These are phyloP conservation scores for Porphyridium purpureum DNA, from an alignment of 23 red algal genomes.

Conservation along the genomic window DNA sequence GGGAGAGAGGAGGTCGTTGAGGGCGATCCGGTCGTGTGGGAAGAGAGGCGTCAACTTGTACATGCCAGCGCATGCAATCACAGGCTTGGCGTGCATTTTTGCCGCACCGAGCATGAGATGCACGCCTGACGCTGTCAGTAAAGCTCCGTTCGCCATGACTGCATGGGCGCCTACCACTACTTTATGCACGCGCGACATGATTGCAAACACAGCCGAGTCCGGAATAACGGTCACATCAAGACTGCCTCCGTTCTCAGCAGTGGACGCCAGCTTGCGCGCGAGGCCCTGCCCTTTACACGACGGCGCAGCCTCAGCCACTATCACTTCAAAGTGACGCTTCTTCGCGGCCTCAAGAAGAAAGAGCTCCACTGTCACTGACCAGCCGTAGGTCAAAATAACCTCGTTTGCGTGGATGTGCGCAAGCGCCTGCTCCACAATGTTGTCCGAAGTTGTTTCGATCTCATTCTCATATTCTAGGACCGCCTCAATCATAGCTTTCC, in stretches of 20 bases:
- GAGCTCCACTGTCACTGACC: constrained; percentile 9
- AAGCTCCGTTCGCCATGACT: constrained; percentile 24
- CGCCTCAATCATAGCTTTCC: no score
- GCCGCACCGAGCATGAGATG: constrained; percentile 6
- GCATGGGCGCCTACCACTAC: constrained; percentile 15
- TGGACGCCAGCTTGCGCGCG: background rate
- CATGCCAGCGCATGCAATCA: constrained; percentile 6
- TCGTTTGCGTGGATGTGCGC: constrained; percentile 23
- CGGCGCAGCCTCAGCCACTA: constrained; percentile 17
- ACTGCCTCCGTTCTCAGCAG: background rate
- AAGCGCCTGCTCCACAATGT: no score
- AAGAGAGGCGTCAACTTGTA: constrained; percentile 16
- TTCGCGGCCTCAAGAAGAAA: constrained; percentile 18
- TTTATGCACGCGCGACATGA: constrained; percentile 43
- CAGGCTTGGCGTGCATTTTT: constrained; percentile 5
- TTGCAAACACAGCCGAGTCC: constrained; percentile 22
- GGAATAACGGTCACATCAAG: constrained; percentile 22
- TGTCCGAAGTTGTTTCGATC: no score
- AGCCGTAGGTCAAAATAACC: constrained; percentile 14
- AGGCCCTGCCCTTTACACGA: constrained; percentile 11
- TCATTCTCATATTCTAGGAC: no score
- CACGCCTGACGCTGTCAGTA: constrained; percentile 1
- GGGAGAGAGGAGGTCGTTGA: constrained; percentile 3
- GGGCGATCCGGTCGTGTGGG: constrained; percentile 7
- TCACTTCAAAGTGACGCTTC: constrained; percentile 22